A percentile compares a stretch with the other conserved stretches of the same genome.
Conservation (phyloP, 2,329 filamentous ascomycete species). For the Ophiostoma piceae region DNA sequence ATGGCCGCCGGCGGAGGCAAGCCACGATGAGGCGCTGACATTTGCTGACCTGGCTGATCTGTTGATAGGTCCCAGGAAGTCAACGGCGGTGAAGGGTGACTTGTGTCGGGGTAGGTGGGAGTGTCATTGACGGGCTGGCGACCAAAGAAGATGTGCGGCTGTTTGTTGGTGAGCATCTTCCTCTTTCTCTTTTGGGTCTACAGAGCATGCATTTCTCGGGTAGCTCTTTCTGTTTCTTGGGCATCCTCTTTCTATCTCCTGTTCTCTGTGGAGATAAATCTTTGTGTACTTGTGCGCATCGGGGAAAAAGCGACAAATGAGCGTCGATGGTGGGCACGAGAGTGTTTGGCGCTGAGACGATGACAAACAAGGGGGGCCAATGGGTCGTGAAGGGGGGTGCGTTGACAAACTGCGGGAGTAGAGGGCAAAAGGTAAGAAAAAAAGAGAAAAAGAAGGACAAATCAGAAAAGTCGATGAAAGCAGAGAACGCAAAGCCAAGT, state of each 20-base stretch:
- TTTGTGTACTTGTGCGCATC: constrained; percentile 27
- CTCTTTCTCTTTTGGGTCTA: too few species aligned
- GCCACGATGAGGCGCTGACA: constrained; percentile 65
- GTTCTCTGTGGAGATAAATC: not conserved
- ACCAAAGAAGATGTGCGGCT: constrained; percentile 55
- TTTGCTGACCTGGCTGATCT: constrained; percentile 42
- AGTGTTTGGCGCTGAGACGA: constrained; percentile 12
- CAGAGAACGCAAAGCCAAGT: not conserved
- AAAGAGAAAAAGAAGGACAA: not conserved
- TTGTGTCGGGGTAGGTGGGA: constrained; percentile 53
- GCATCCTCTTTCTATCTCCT: too few species aligned
- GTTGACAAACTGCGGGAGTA: not conserved
- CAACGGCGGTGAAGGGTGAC: constrained; percentile 51
- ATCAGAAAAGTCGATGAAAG: not conserved
- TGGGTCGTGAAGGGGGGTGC: not conserved
- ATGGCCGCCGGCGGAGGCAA: constrained; percentile 64
- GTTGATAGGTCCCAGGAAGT: constrained; percentile 20
- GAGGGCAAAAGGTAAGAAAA: not conserved
- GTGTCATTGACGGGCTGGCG: constrained; percentile 59
- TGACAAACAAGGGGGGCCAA: constrained; percentile 1
- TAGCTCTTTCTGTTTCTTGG: too few species aligned
- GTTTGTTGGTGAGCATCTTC: constrained; percentile 58
- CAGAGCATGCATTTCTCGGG: too few species aligned
- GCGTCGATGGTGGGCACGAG: constrained; percentile 3
- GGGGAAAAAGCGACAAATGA: not conserved